Evolutionary conservation across 352 stramenopile species (phyloP).

Genomic region (Pythium volutum): DNA sequence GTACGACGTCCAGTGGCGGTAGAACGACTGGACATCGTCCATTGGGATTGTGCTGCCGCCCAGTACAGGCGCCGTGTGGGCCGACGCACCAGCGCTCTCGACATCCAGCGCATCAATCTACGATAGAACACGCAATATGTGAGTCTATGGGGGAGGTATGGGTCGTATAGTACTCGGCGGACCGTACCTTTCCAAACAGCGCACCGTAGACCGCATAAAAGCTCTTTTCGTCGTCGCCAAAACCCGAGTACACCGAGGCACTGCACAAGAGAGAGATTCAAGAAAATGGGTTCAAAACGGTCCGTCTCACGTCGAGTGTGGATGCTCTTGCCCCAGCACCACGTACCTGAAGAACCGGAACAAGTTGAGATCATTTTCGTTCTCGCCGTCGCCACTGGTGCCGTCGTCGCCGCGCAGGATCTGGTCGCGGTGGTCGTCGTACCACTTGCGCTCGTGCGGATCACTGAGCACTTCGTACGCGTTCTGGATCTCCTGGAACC

Average conservation of each 20-base stretch:
- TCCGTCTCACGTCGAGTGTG: not conserved
- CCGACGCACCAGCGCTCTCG: conserved; percentile 20
- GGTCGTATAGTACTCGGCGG: not conserved
- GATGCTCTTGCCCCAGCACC: not conserved
- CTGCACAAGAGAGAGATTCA: conserved; percentile 24
- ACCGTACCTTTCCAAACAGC: conserved; percentile 59
- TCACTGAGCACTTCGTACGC: conserved; percentile 87
- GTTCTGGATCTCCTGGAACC: conserved; percentile 85
- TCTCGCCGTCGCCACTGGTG: conserved; percentile 24
- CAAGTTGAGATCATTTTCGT: conserved; percentile 59
- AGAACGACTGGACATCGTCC: conserved; percentile 66
- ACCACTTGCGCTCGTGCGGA: conserved; percentile 85
- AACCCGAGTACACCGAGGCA: conserved; percentile 70
- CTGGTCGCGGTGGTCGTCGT: conserved; percentile 86
- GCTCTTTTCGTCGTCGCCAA: conserved; percentile 63
- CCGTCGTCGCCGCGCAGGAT: conserved; percentile 72
- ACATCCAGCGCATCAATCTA: conserved; percentile 74
- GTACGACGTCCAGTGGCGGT: conserved; percentile 80
- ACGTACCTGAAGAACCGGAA: conserved; percentile 78
- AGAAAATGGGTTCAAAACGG: conserved; percentile 12
- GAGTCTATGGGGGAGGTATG: not conserved
- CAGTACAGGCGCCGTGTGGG: conserved; percentile 38
- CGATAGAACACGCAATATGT: not conserved
- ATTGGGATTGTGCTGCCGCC: conserved; percentile 40
- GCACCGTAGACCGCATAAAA: conserved; percentile 78